Conservation (phyloP, 768 basidiomycete genomes). For the Leccinum aurantiacum region DNA sequence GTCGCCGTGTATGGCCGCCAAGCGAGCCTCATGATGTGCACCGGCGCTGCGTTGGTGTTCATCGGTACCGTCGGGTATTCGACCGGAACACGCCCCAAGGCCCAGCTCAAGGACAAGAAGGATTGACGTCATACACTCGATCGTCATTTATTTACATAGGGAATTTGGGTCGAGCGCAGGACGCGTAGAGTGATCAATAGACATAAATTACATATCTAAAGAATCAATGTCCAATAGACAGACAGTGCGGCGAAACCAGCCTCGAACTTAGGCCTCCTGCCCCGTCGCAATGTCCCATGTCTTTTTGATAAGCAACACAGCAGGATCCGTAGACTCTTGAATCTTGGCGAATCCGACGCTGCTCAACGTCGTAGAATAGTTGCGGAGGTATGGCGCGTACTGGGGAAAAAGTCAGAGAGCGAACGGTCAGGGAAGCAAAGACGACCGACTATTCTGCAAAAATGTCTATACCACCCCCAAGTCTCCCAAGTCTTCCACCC, state of each 20-base stretch:
- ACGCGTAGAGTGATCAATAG: conserved; percentile 14
- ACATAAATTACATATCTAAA: conserved; percentile 15
- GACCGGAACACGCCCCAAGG: conserved; percentile 11
- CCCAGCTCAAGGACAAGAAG: conserved; percentile 25
- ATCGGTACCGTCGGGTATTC: conserved; percentile 73
- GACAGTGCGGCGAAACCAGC: not conserved
- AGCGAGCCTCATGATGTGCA: conserved; percentile 55
- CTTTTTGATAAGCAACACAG: conserved; percentile 57
- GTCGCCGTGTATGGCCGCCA: conserved; percentile 49
- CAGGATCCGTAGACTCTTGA: conserved; percentile 43
- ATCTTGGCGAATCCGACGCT: too few relatives aligned
- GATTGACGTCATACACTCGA: conserved; percentile 21
- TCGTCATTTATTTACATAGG: not conserved
- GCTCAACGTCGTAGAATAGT: too few relatives aligned
- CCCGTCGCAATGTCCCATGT: conserved; percentile 74
- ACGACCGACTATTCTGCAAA: too few relatives aligned
- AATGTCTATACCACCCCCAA: too few relatives aligned
- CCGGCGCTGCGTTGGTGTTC: conserved; percentile 66
- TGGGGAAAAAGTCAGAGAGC: not conserved
- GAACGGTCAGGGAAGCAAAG: not conserved
- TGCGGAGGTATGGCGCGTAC: too few relatives aligned
- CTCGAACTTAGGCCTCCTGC: conserved; percentile 40
- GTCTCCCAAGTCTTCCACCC: too few relatives aligned
- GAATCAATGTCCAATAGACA: not conserved
- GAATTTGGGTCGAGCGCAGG: not conserved